phyloP scores from a whole-genome alignment of 106 monocot species.

The Apostasia ramifera region DNA sequence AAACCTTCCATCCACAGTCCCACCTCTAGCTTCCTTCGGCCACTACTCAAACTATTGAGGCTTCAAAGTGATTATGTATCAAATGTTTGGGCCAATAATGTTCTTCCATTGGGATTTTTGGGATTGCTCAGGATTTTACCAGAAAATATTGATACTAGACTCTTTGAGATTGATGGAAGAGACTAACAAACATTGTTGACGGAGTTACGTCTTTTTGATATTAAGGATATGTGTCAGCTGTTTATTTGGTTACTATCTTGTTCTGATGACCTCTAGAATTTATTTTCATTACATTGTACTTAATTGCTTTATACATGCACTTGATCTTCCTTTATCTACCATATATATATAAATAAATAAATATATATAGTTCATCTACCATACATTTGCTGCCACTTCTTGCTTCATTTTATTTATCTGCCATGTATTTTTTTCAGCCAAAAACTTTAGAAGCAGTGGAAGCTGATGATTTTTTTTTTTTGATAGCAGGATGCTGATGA shows the following conservation, averaged over 20 bases:
- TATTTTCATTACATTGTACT: not conserved
- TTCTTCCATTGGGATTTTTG: no score
- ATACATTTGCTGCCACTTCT: not conserved
- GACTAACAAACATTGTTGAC: no score
- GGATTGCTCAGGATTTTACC: no score
- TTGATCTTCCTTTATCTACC: not conserved
- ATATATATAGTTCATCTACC: not conserved
- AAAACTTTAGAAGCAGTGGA: constrained; percentile 23
- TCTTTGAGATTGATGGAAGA: no score
- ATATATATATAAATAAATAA: not conserved
- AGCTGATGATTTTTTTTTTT: constrained; percentile 35
- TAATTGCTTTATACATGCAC: not conserved
- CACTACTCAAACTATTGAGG: no score
- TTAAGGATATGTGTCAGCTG: not conserved
- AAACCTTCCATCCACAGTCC: no score
- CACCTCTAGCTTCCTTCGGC: no score
- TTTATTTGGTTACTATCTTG: not conserved
- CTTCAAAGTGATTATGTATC: no score
- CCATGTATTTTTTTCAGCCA: constrained; percentile 27
- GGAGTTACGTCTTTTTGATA: no score
- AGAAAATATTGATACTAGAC: no score
- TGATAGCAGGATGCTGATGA: constrained; percentile 20
- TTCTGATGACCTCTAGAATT: not conserved
- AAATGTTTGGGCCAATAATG: no score
- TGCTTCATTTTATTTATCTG: not conserved